Conservation (phyloP, 495 filamentous ascomycete genomes). For the Cladorrhinum samala region DNA sequence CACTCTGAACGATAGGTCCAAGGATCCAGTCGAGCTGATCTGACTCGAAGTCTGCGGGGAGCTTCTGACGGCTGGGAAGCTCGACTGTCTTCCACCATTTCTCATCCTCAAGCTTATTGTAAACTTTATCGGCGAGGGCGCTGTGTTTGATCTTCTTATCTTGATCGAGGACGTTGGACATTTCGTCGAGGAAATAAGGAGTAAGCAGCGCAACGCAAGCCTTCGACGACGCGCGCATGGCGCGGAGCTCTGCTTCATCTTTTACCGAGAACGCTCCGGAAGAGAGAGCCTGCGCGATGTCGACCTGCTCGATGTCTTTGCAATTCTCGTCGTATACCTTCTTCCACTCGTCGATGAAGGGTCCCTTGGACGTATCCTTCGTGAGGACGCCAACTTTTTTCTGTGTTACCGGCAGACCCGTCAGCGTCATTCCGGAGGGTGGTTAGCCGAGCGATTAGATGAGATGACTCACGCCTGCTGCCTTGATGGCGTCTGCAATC, state of each 20-base stretch:
- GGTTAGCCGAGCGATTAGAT: background rate
- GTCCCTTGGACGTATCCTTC: conserved; percentile 78
- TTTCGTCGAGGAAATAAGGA: conserved; percentile 93
- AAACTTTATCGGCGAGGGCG: conserved; percentile 73
- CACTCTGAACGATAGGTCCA: conserved; percentile 88
- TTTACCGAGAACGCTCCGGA: conserved; percentile 84
- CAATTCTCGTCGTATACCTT: conserved; percentile 66
- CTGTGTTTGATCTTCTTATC: conserved; percentile 95
- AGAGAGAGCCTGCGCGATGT: conserved; percentile 77
- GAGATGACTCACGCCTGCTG: conserved; percentile 64
- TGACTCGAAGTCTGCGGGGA: conserved; percentile 83
- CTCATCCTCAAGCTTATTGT: conserved; percentile 80
- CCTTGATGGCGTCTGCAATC: conserved; percentile 78
- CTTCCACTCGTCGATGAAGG: conserved; percentile 96
- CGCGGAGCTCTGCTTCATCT: conserved; percentile 89
- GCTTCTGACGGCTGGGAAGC: conserved; percentile 59
- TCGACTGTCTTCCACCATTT: conserved; percentile 86
- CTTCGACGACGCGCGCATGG: conserved; percentile 86
- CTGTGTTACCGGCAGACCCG: conserved; percentile 33
- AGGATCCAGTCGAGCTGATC: conserved; percentile 89
- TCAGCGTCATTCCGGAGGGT: conserved; percentile 10
- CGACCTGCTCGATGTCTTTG: conserved; percentile 83
- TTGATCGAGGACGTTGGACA: conserved; percentile 88
- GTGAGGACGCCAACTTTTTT: conserved; percentile 82
- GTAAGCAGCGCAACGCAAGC: conserved; percentile 89